Evolutionary conservation across 2,329 filamentous ascomycete species (phyloP).

Genomic region (Ophiostoma sp.): DNA sequence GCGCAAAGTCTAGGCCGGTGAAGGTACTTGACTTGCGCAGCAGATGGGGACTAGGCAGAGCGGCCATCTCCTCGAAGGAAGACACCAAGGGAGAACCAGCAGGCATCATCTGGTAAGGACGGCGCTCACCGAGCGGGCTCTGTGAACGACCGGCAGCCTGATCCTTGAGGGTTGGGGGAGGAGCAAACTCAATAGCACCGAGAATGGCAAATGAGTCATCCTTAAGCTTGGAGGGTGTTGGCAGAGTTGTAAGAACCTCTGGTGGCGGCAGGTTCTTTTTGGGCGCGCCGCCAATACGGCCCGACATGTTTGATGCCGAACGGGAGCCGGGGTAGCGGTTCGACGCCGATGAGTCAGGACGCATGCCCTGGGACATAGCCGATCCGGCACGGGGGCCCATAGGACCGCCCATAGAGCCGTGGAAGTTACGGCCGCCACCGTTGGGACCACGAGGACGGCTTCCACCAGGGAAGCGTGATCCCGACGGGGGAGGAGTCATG

Average conservation of each 20-base stretch:
- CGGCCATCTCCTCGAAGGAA: conserved; percentile 78
- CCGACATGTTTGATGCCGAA: conserved; percentile 44
- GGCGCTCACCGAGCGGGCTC: conserved; percentile 58
- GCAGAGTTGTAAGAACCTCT: conserved; percentile 65
- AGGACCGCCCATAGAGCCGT: conserved; percentile 46
- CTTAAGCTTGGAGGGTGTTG: conserved; percentile 76
- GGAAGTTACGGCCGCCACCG: conserved; percentile 29
- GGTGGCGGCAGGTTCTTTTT: conserved; percentile 62
- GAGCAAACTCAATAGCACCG: conserved; percentile 76
- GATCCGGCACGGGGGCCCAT: conserved; percentile 33
- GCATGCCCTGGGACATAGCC: conserved; percentile 29
- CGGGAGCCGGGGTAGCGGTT: conserved; percentile 45
- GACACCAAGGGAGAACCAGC: conserved; percentile 73
- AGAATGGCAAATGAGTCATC: conserved; percentile 72
- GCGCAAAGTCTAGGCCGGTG: conserved; percentile 74
- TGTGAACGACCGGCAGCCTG: conserved; percentile 63
- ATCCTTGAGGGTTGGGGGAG: conserved; percentile 62
- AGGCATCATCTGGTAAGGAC: conserved; percentile 71
- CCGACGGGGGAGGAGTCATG: conserved; percentile 84
- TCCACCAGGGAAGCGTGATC: conserved; percentile 40
- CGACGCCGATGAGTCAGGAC: conserved; percentile 34
- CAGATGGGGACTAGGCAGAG: conserved; percentile 82
- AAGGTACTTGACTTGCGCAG: conserved; percentile 75
- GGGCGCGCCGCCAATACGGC: conserved; percentile 39
- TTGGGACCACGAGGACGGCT: conserved; percentile 35